Evolutionary conservation across 2,329 filamentous ascomycete species (phyloP), one percentile per base, ranked within the genome.

Genomic region (Plenodomus tracheiphilus): DNA sequence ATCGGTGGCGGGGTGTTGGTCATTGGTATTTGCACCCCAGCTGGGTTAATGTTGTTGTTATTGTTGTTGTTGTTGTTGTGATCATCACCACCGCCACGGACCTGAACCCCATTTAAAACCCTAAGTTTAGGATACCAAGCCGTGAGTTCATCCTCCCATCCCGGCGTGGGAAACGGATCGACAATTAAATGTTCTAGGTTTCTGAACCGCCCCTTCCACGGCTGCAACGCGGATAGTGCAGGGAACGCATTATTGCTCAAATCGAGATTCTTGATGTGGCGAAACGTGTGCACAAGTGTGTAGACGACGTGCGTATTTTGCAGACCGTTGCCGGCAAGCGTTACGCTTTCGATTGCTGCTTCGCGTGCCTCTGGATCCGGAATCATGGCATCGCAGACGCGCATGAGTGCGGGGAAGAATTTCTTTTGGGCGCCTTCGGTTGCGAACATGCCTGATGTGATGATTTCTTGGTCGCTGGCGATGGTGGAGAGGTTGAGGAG

Each of bases 341-440:
- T 89, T 62, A 97, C 86, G 65, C 90, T 93, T 56, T 87, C 78
- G 41, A 99, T 87, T 4, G 87, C 87, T 39, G 91, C 86, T 41
- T 85, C 82, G 70, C 92, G 92, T 41, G 87, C 85, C 51, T 86
- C 79, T 11, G 81, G 68, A 2, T 82, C 86, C 58, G 87, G 85
- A 76, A 96, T 96, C 16, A 87, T 81, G 52, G 84, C 77, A 44
- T 95, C 86, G 69, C 89, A 91, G 39, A 97, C 85, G 50, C 84
- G 85, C 89, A 97, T 96, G 53, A 97, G 79, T 1, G 89, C 93
- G 43, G 89, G 89, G 75, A 97, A 97, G 54, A 96, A 89, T 71
- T 97, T 99, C 55, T 88, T 83, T 39, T 88, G 85, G 1, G 85
- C 86, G 3, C 86, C 84, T 49, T 81, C 83, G 50, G 78, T 84